phyloP scores from a whole-genome alignment of 1,284 basidiomycete species.

The Puccinia sorghi region DNA sequence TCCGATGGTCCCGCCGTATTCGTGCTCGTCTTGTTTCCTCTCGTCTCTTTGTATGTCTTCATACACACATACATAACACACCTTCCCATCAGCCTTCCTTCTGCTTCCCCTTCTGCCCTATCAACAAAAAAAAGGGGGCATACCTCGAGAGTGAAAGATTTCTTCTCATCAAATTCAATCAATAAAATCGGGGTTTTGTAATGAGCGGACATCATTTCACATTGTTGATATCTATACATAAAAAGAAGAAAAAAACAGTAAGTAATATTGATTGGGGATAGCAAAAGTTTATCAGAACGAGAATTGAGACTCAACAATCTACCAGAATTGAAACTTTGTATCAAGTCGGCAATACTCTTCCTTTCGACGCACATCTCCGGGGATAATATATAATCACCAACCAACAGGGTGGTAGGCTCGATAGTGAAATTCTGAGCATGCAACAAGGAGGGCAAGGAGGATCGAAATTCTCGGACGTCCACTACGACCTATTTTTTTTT shows the following conservation, averaged over 20 bases:
- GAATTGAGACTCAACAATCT: slow-evolving; percentile 62
- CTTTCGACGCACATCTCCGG: slow-evolving; percentile 95
- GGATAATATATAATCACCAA: slow-evolving; percentile 93
- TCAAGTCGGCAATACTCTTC: slow-evolving; percentile 87
- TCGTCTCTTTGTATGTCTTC: slow-evolving; percentile 45
- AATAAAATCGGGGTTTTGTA: slow-evolving; percentile 91
- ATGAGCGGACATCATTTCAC: slow-evolving; percentile 92
- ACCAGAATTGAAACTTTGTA: slow-evolving; percentile 88
- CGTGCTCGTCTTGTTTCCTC: slow-evolving; percentile 34
- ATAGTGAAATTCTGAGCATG: slow-evolving; percentile 80
- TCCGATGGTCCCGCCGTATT: slow-evolving; percentile 59
- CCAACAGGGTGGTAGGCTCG: slow-evolving; percentile 83
- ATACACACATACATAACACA: not conserved
- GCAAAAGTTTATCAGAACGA: not conserved
- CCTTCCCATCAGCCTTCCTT: not conserved
- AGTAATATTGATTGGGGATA: no score
- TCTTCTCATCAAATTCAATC: slow-evolving; percentile 99
- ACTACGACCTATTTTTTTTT: slow-evolving; percentile 67
- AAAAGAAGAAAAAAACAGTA: not conserved
- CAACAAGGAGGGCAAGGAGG: slow-evolving; percentile 82
- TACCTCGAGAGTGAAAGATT: slow-evolving; percentile 74
- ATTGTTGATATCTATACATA: slow-evolving; percentile 74
- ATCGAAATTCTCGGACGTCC: slow-evolving; percentile 94
- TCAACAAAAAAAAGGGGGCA: not conserved
- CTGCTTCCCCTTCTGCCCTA: not conserved